These are phyloP conservation scores for Colletotrichum destructivum DNA, from an alignment of 2,329 filamentous ascomycete genomes.

Conservation along the genomic window DNA sequence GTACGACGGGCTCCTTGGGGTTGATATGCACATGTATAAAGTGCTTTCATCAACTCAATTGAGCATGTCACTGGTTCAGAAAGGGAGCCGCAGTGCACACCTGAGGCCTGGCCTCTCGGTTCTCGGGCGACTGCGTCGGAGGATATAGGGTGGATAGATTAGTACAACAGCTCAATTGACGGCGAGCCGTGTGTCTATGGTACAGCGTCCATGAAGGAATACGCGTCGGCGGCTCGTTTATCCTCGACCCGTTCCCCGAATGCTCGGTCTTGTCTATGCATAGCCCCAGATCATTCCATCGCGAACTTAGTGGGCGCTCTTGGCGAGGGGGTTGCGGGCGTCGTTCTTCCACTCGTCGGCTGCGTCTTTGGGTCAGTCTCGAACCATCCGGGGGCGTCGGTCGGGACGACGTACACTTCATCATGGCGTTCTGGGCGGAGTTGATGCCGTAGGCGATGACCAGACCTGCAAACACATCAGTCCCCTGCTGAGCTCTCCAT, in stretches of 20 bases:
- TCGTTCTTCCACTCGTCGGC: conserved; percentile 98
- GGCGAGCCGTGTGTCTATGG: conserved; percentile 44
- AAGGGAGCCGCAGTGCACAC: no score
- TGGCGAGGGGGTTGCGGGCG: conserved; percentile 83
- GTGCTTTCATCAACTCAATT: no score
- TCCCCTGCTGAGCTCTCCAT: conserved; percentile 4
- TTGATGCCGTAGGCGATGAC: conserved; percentile 95
- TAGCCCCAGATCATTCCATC: conserved; percentile 38
- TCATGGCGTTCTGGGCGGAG: conserved; percentile 82
- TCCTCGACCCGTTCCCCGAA: conserved; percentile 16
- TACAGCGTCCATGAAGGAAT: conserved; percentile 39
- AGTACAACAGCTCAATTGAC: conserved; percentile 42
- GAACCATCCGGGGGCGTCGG: conserved; percentile 21
- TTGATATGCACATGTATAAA: no score
- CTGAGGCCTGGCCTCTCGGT: not conserved
- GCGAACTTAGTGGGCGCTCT: conserved; percentile 62
- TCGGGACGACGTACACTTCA: conserved; percentile 73
- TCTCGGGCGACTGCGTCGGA: not conserved
- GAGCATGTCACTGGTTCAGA: not conserved
- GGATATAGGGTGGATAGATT: conserved; percentile 17
- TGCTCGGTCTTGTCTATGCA: conserved; percentile 30
- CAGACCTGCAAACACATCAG: conserved; percentile 69
- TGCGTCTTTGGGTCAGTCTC: conserved; percentile 58
- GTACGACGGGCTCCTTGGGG: no score
- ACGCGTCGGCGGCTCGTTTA: conserved; percentile 25